phyloP scores from a whole-genome alignment of 345 rosid genomes.

The Arabidopsis suecica region DNA sequence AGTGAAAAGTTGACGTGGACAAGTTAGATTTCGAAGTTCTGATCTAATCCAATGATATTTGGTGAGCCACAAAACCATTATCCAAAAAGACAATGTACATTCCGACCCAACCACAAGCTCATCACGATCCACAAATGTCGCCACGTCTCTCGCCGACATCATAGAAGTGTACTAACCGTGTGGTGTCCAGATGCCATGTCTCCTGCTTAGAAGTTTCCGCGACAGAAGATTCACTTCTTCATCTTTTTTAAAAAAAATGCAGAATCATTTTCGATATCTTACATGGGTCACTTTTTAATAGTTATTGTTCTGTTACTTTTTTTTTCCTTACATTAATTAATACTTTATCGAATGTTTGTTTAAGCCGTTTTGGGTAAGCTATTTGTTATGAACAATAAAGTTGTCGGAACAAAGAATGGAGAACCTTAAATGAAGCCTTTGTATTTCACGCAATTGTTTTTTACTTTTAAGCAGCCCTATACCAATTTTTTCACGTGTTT shows the following conservation, averaged over 20 bases:
- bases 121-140: slow-evolving; percentile 34
- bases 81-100: slow-evolving; percentile 25
- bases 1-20: slow-evolving; percentile 32
- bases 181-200: slow-evolving; percentile 22
- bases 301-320: neutral
- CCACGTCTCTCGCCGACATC: slow-evolving; percentile 39
- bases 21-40: slow-evolving; percentile 20
- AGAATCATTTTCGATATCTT: neutral
- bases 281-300: neutral
- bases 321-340: neutral
- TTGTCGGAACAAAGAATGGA: neutral
- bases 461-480: neutral
- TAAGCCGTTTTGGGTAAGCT: neutral
- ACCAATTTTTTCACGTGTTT: neutral
- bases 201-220: neutral
- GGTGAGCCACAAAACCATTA: slow-evolving; percentile 31
- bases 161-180: slow-evolving; percentile 36
- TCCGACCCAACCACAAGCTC: slow-evolving; percentile 38
- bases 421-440: neutral
- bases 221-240: slow-evolving; percentile 8
- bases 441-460: neutral
- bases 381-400: neutral
- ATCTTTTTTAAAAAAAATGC: neutral
- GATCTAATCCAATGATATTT: slow-evolving; percentile 21
- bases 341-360: slow-evolving; percentile 8